Evolutionary conservation across 495 filamentous ascomycete species (phyloP).

Genomic region (Copromyces sp.): DNA sequence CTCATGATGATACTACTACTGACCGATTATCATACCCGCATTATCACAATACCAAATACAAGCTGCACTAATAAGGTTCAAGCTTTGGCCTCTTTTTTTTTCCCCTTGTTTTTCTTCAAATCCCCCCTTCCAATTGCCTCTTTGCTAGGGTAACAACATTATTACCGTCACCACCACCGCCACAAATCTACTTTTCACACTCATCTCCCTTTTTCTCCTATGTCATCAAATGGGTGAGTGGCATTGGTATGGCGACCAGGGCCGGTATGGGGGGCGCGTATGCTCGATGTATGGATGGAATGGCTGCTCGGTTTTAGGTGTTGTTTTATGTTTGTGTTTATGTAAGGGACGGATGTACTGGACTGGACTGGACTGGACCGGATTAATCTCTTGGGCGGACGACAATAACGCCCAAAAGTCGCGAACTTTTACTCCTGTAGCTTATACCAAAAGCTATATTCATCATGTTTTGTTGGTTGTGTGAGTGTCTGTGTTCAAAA

Average conservation of each 20-base stretch:
- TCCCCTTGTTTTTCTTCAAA: not conserved
- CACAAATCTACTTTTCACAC: not conserved
- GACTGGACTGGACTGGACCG: not conserved
- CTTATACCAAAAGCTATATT: not conserved
- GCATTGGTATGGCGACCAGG: not conserved
- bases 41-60: not conserved
- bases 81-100: not conserved
- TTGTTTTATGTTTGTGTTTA: not conserved
- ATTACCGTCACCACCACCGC: not conserved
- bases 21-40: not conserved
- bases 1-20: slow-evolving; percentile 47
- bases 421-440: not conserved
- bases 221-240: not conserved
- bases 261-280: not conserved
- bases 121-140: not conserved
- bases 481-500: not conserved
- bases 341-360: not conserved
- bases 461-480: not conserved
- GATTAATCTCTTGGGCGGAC: not conserved
- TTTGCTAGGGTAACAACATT: not conserved
- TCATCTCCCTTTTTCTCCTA: not conserved
- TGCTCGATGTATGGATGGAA: not conserved
- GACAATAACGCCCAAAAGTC: not conserved
- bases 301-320: not conserved
- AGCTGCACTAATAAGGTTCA: not conserved